phyloP scores from a whole-genome alignment of 108 stramenopile species.

The Nannochloropsis salina region DNA sequence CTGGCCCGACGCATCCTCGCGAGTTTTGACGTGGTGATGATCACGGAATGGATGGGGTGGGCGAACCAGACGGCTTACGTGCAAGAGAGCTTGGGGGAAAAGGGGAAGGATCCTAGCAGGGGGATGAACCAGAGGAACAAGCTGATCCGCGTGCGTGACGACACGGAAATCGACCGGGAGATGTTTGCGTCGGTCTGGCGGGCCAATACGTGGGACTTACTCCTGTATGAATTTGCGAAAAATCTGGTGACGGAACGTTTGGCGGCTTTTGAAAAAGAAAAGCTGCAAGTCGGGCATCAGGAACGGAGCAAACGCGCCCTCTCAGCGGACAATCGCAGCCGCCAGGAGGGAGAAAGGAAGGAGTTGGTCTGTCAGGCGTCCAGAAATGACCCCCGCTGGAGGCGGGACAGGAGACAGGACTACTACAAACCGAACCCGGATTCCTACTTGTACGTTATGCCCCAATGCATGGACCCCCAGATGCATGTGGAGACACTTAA shows the following conservation, averaged over 20 bases:
- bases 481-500: too few species aligned
- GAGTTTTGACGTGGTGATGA: neutral
- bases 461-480: neutral
- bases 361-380: neutral
- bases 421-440: neutral
- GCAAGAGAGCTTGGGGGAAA: neutral
- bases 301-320: neutral
- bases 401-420: neutral
- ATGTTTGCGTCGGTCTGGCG: neutral
- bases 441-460: slow-evolving; percentile 8
- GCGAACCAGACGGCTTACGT: neutral
- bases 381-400: neutral
- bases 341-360: neutral
- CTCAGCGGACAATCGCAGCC: neutral
- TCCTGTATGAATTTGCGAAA: neutral
- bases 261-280: neutral
- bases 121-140: neutral
- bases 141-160: neutral
- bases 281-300: neutral
- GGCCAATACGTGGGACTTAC: neutral
- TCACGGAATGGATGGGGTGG: slow-evolving; percentile 17
- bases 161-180: neutral
- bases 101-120: neutral
- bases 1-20: neutral
- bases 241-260: neutral